These are phyloP conservation scores for Bonia amplexicaulis DNA, from an alignment of 176 grass and related monocot species.

Conservation along the genomic window DNA sequence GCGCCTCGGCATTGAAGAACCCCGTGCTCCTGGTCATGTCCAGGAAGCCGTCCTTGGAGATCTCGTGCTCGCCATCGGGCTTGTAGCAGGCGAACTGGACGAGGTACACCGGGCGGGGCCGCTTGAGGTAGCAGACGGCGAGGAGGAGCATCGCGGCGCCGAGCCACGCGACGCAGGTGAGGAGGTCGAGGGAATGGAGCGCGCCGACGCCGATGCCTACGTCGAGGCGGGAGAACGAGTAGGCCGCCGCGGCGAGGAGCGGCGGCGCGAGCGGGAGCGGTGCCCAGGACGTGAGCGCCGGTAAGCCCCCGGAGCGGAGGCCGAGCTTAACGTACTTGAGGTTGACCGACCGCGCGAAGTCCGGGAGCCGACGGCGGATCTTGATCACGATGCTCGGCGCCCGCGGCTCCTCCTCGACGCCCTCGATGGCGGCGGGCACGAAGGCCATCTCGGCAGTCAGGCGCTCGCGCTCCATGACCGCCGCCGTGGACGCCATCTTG, in stretches of 20 bases:
- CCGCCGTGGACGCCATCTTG: not conserved
- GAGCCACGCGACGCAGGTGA: conserved; percentile 25
- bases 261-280: conserved; percentile 14
- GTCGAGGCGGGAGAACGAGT: conserved; percentile 21
- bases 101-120: conserved; percentile 61
- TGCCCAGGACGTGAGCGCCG: conserved; percentile 1
- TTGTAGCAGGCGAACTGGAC: conserved; percentile 71
- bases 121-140: conserved; percentile 33
- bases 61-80: conserved; percentile 46
- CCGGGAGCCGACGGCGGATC: conserved; percentile 60
- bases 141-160: conserved; percentile 21
- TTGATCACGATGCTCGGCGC: conserved; percentile 51
- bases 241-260: conserved; percentile 30
- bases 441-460: conserved; percentile 63
- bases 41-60: conserved; percentile 54
- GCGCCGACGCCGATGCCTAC: conserved; percentile 1
- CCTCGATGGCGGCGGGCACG: not conserved
- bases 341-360: conserved; percentile 66
- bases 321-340: conserved; percentile 76
- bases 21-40: conserved; percentile 50
- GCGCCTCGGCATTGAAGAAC: conserved; percentile 40
- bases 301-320: conserved; percentile 26
- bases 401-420: not conserved
- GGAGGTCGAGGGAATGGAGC: conserved; percentile 36
- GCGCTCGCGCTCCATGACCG: conserved; percentile 57